phyloP scores from a whole-genome alignment of 179 eudicot genomes.

The Beta macrorhiza region DNA sequence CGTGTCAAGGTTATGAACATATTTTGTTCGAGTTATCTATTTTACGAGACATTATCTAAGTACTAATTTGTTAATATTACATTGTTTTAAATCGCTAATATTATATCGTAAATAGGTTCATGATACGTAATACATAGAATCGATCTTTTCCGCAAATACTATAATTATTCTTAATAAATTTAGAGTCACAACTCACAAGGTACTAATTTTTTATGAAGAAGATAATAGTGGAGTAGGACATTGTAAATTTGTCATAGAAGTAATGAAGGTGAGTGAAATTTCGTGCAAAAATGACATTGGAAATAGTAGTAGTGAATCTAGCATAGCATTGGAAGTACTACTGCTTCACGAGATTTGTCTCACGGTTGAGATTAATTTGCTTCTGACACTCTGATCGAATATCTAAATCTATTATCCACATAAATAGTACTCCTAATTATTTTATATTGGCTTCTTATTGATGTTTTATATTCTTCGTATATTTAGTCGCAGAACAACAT shows the following conservation, averaged over 20 bases:
- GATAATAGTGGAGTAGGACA: background rate
- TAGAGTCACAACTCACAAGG: background rate
- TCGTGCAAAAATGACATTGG: background rate
- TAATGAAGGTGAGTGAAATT: background rate
- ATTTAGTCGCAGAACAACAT: background rate
- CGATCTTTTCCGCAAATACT: no score
- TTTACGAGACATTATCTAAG: no score
- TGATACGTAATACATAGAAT: no score
- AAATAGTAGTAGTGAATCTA: background rate
- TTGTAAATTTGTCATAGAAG: background rate
- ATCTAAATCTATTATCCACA: no score
- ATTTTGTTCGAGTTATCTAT: no score
- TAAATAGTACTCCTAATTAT: no score
- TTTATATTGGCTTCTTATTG: no score
- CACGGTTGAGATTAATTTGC: background rate
- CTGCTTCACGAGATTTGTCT: background rate
- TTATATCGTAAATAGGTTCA: no score
- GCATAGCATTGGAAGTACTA: slow-evolving; percentile 1
- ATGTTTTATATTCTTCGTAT: no score
- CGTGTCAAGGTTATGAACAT: no score
- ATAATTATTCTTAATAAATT: background rate
- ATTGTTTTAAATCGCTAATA: no score
- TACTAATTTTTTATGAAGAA: background rate
- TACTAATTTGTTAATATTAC: no score
- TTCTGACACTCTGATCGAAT: background rate